Base-by-base conservation (phyloP, 2,329 filamentous ascomycete species). In the Westerdykella aurantiaca region DNA sequence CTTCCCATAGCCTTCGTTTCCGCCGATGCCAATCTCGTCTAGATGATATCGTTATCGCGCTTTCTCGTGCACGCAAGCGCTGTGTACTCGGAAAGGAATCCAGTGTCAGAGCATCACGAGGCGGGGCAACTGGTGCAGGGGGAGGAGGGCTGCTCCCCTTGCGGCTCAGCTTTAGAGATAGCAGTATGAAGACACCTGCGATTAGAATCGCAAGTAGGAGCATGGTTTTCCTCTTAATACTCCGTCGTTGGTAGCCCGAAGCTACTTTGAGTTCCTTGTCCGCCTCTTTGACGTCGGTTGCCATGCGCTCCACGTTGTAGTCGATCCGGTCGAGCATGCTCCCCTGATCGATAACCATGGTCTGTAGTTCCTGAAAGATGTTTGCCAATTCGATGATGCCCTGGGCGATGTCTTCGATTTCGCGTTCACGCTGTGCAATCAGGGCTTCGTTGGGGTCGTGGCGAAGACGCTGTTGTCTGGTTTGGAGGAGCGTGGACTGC, bases 361-460 rank as follows among this genome's bases (percentile, higher is more conserved):
- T 84, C 69, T 98, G 93, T 23, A 98, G 74, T 60, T 98, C 93
- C 49, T 94, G 88, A 73, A 98, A 98, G 40, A 98, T 88, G 65
- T 96, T 93, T 4, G 91, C 88, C 6, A 98, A 75, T 64, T 97
- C 91, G 60, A 98, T 97, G 68, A 98, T 97, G 45, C 93, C 91
- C 64, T 96, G 90, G 2, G 93, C 93, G 51, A 98, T 98, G 57
- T 96, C 90, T 62, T 95, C 94, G 58, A 98, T 98, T 68, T 97
- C 93, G 34, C 86, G 83, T 69, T 98, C 93, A 51, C 93, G 86
- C 66, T 97, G 93, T 48, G 84, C 80, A 56, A 98, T 97, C 31
- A 81, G 81, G 2, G 83, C 76, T 63, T 97, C 91, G 35, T 73
- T 72, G 46, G 83, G 85, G 46, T 83, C 80, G 23, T 86, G 71